Conservation (phyloP, 2,329 filamentous ascomycete species). For the Colletotrichum incanum region DNA sequence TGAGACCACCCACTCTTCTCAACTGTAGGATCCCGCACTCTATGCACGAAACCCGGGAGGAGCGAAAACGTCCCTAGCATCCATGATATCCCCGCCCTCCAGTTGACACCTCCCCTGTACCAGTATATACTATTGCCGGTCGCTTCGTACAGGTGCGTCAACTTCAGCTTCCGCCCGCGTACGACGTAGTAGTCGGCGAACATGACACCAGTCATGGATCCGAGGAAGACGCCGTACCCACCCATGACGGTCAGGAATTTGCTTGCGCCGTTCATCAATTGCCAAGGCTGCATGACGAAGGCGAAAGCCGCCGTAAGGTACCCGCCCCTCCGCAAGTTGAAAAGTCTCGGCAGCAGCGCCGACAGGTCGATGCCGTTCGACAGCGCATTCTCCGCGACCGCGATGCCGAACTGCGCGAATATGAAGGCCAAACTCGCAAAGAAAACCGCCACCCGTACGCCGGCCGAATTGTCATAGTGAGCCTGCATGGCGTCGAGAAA, state of each 20-base stretch:
- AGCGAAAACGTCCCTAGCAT: conserved; percentile 45
- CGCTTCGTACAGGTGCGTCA: conserved; percentile 53
- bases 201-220: conserved; percentile 56
- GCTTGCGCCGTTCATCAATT: conserved; percentile 44
- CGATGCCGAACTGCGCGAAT: conserved; percentile 45
- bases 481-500: conserved; percentile 47
- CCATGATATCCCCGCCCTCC: conserved; percentile 45
- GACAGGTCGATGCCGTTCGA: conserved; percentile 50
- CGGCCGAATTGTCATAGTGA: conserved; percentile 34
- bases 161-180: conserved; percentile 52
- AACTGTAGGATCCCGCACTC: conserved; percentile 40
- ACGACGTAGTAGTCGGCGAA: conserved; percentile 54
- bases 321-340: conserved; percentile 43
- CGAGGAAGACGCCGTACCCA: conserved; percentile 54
- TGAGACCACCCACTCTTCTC: conserved; percentile 48
- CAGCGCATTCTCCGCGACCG: conserved; percentile 45
- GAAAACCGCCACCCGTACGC: conserved; percentile 43
- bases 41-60: conserved; percentile 46
- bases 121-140: conserved; percentile 45
- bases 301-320: conserved; percentile 44
- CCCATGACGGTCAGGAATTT: conserved; percentile 51
- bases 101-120: conserved; percentile 47
- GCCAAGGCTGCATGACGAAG: conserved; percentile 48
- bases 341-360: conserved; percentile 48
- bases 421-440: conserved; percentile 46